phyloP scores from a whole-genome alignment of 257 asterid genomes.

The Nicotiana benthamiana region DNA sequence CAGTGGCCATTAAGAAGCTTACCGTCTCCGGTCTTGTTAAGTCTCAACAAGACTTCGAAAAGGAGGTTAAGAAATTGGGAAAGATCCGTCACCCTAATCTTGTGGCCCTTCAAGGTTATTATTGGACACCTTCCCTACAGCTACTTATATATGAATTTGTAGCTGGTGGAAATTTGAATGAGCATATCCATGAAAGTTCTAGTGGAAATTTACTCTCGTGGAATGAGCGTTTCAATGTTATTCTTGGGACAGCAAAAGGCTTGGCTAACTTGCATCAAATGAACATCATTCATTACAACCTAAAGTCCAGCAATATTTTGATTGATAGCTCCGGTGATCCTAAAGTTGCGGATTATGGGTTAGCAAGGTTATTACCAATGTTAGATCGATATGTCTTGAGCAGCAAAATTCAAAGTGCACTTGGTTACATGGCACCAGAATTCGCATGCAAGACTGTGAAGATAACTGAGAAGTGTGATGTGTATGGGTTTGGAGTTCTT shows the following conservation, averaged over 20 bases:
- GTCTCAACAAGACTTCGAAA: constrained; percentile 69
- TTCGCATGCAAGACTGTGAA: constrained; percentile 54
- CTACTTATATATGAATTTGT: constrained; percentile 58
- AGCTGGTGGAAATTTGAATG: constrained; percentile 47
- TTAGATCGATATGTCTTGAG: constrained; percentile 55
- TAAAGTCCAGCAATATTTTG: constrained; percentile 58
- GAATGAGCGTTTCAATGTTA: constrained; percentile 47
- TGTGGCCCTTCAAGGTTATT: constrained; percentile 56
- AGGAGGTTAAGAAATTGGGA: constrained; percentile 50
- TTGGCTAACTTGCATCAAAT: constrained; percentile 48
- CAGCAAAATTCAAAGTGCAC: constrained; percentile 74
- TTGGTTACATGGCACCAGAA: constrained; percentile 79
- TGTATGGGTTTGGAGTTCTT: constrained; percentile 62
- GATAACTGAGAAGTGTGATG: constrained; percentile 65
- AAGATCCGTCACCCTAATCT: constrained; percentile 43
- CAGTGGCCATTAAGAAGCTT: constrained; percentile 84
- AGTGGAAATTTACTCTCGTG: constrained; percentile 34
- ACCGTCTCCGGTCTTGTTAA: constrained; percentile 74
- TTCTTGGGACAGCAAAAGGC: constrained; percentile 60
- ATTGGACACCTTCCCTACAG: constrained; percentile 67
- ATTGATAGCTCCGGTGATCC: constrained; percentile 50
- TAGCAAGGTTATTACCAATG: constrained; percentile 54
- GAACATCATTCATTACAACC: constrained; percentile 55
- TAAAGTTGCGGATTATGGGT: constrained; percentile 53
- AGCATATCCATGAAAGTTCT: constrained; percentile 50